Conservation (phyloP, 176 grass and related monocot species). For the Ampelocalamus luodianensis region DNA sequence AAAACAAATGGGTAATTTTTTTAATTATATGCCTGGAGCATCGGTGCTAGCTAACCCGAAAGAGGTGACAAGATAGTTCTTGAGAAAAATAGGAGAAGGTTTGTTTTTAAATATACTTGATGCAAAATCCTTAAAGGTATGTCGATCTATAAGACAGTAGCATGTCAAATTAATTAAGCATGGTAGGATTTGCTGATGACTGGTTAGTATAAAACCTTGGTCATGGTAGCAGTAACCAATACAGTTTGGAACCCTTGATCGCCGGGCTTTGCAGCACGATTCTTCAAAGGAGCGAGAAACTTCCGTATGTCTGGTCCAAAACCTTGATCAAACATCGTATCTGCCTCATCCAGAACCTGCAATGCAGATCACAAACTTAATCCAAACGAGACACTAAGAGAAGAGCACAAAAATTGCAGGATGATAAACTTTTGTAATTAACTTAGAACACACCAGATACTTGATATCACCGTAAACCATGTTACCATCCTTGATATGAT, state of each 20-base stretch:
- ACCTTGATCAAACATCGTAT: slow-evolving; percentile 99
- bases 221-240: slow-evolving; percentile 91
- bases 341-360: slow-evolving; percentile 94
- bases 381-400: slow-evolving; percentile 5
- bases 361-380: slow-evolving; percentile 1
- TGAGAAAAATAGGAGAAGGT: background rate
- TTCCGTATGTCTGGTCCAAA: slow-evolving; percentile 87
- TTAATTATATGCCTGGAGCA: background rate
- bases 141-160: background rate
- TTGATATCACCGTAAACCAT: slow-evolving; percentile 97
- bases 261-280: slow-evolving; percentile 68
- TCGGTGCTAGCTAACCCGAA: slow-evolving; percentile 1
- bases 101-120: background rate
- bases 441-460: slow-evolving; percentile 72
- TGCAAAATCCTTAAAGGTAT: background rate
- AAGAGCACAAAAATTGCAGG: background rate
- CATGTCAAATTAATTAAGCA: background rate
- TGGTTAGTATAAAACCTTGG: slow-evolving; percentile 60
- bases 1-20: background rate
- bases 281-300: slow-evolving; percentile 90
- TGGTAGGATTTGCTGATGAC: background rate
- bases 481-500: slow-evolving; percentile 95
- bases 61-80: background rate
- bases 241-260: slow-evolving; percentile 95
- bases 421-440: background rate